Evolutionary conservation across 116 monocot species (phyloP).

Genomic region (Phalaenopsis hybrid): DNA sequence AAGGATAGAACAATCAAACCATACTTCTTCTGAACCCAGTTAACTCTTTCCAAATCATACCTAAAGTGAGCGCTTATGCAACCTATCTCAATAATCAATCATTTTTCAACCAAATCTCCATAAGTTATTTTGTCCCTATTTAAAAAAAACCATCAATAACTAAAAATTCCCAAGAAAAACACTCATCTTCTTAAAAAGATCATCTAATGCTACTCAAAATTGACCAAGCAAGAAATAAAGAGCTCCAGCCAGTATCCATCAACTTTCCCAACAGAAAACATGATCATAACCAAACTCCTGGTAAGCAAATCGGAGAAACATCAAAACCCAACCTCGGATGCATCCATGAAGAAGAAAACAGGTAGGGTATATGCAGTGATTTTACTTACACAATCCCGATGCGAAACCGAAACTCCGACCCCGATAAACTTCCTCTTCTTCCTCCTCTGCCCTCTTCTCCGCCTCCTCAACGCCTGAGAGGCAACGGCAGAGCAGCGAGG

Average conservation of each 20-base stretch:
- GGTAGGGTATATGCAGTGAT: not conserved
- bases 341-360: not conserved
- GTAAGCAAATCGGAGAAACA: not conserved
- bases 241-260: not conserved
- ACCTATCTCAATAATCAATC: not conserved
- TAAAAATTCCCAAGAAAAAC: no score
- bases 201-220: not conserved
- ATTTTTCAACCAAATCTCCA: no score
- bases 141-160: not conserved
- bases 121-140: no score
- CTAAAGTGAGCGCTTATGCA: not conserved
- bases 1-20: not conserved
- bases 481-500: no score
- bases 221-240: not conserved
- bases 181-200: not conserved
- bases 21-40: no score
- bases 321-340: not conserved
- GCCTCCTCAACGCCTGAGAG: no score
- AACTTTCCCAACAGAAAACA: not conserved
- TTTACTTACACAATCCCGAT: not conserved
- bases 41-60: not conserved
- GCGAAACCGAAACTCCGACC: not conserved
- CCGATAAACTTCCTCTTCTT: not conserved
- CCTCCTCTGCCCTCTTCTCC: not conserved
- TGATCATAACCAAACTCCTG: not conserved